Evolutionary conservation across 257 asterid species (phyloP), one percentile per base, ranked within the genome.

Genomic region (Petunia axillaris): DNA sequence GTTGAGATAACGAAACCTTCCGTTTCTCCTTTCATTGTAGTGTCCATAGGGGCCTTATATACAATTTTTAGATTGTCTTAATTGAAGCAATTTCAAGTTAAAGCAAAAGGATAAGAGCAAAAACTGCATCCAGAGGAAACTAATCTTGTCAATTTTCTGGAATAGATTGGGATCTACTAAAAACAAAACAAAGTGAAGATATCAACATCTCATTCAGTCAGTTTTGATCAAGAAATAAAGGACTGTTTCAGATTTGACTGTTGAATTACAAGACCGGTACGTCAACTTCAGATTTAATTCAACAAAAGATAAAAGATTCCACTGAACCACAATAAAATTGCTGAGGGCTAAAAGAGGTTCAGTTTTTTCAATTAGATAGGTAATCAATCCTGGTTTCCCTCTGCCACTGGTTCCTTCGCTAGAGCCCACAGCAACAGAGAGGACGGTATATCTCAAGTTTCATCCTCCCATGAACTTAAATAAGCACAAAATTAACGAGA

Each of bases 1-100:
- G 60, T 46, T 71, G 43, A 35, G 87, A 83, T 66, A 78, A 79
- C 59, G 14, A 83, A 81, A 78, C 75, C 79, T 59, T 79, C 75
- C 38, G 41, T 78, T 83, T 81, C 82, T 59, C 50, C 39, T 25
- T 44, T 64, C 64, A 46, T 38, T 43, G 54, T 64, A 70, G 8
- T 80, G 48, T 80, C 57, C 81, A 78, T 76, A 66, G 59, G 48
- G 53, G 6, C 59, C 77, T 16, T 4, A 70, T 46, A 46, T 25
- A 70, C 10, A 46, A 64, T 38, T 57, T 48, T 70, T 48, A 70
- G 8, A 10, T 46, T 70, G 43, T 25, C 59, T 46, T 5, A 3
- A 70, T 7, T 70, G 59, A 25, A 70, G 40, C 16, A 68, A 44
- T 68, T n/a, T 68, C 76, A 68, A 44, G 15, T 16, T 44, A 57